These are phyloP conservation scores for Salix koriyanagi DNA, from an alignment of 345 rosid genomes.

Conservation along the genomic window DNA sequence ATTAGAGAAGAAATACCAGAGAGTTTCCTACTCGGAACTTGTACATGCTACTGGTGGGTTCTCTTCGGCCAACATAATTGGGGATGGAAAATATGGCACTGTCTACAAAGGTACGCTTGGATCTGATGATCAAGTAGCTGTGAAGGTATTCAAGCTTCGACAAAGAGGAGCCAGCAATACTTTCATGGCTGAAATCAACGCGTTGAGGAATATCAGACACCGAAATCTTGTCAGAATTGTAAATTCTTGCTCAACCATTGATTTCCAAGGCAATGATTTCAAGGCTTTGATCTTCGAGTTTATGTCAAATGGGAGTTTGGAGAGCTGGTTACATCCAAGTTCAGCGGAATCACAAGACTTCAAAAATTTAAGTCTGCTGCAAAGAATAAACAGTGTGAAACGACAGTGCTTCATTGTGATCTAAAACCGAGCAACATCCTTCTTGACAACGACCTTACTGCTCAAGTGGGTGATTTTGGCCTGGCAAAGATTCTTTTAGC, in stretches of 20 bases:
- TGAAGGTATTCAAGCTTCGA: constrained; percentile 2
- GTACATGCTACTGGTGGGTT: no score
- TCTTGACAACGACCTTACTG: not conserved
- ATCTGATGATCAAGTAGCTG: not conserved
- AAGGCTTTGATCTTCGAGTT: constrained; percentile 8
- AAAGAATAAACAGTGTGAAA: not conserved
- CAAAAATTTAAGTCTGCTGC: no score
- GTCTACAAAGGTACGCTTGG: no score
- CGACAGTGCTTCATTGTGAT: not conserved
- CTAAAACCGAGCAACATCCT: not conserved
- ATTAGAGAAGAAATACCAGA: no score
- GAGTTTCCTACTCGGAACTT: no score
- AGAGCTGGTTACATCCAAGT: not conserved
- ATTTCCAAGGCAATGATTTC: constrained; percentile 2
- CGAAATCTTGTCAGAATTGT: constrained; percentile 5
- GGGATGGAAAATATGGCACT: no score
- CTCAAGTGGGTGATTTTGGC: no score
- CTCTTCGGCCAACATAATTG: no score
- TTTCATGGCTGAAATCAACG: constrained; percentile 4
- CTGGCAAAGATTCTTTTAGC: no score
- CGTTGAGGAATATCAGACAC: not conserved
- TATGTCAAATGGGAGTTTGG: constrained; percentile 9
- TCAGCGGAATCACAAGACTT: no score
- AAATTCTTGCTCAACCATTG: not conserved
- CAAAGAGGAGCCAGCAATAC: not conserved